phyloP scores from a whole-genome alignment of 768 basidiomycete species.

The Gloeophyllum trabeum region DNA sequence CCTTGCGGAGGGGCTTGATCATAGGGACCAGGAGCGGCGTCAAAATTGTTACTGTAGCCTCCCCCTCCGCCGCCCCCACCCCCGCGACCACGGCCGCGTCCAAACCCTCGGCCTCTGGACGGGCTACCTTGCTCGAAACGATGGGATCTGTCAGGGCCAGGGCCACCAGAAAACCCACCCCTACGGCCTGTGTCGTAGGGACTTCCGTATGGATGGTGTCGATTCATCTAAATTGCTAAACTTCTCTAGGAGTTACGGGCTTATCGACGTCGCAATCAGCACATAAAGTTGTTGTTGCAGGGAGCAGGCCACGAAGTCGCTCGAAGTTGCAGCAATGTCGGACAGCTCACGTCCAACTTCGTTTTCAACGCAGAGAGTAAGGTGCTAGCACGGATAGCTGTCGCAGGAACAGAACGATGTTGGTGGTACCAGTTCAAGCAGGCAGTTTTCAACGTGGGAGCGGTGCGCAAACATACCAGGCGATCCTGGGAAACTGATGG shows the following conservation, averaged over 20 bases:
- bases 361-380: too few species aligned
- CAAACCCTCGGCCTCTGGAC: slow-evolving; percentile 33
- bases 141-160: slow-evolving; percentile 66
- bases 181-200: slow-evolving; percentile 53
- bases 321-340: too few species aligned
- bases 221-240: slow-evolving; percentile 54
- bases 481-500: too few species aligned
- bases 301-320: too few species aligned
- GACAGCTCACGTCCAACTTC: too few species aligned
- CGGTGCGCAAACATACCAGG: too few species aligned
- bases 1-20: slow-evolving; percentile 54
- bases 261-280: not conserved
- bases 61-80: slow-evolving; percentile 21
- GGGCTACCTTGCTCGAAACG: slow-evolving; percentile 49
- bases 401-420: slow-evolving; percentile 20
- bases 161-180: slow-evolving; percentile 54
- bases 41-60: too few species aligned
- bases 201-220: slow-evolving; percentile 79
- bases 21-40: slow-evolving; percentile 41
- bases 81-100: slow-evolving; percentile 42
- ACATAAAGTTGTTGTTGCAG: too few species aligned
- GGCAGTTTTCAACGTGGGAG: too few species aligned
- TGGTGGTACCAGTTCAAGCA: too few species aligned
- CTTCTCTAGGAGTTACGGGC: slow-evolving; percentile 3
- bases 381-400: too few species aligned